phyloP scores from a whole-genome alignment of 2,329 filamentous ascomycete genomes.

The Mycogone perniciosa region DNA sequence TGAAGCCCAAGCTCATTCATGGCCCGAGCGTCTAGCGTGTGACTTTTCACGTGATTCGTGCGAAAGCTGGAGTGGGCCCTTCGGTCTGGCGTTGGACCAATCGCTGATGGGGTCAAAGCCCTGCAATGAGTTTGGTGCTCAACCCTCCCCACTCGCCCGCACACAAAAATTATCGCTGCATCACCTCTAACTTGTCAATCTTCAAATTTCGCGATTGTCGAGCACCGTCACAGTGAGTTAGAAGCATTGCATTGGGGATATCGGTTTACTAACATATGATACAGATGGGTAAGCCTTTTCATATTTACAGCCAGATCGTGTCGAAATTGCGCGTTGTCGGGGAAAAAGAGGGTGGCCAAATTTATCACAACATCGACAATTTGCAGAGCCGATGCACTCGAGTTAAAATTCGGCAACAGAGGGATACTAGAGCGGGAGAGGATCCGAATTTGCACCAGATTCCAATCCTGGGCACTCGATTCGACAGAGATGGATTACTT shows the following conservation, averaged over 20 bases:
- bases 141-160: constrained; percentile 35
- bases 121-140: constrained; percentile 26
- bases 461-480: too few relatives aligned
- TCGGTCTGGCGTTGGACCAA: constrained; percentile 20
- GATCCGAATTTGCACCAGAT: too few relatives aligned
- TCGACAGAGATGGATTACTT: too few relatives aligned
- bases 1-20: neutral
- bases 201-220: constrained; percentile 35
- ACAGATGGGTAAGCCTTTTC: constrained; percentile 55
- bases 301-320: constrained; percentile 4
- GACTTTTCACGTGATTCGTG: constrained; percentile 19
- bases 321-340: constrained; percentile 12
- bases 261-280: constrained; percentile 32
- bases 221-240: constrained; percentile 46
- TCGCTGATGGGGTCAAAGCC: constrained; percentile 32
- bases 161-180: constrained; percentile 37
- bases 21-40: neutral
- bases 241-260: constrained; percentile 31
- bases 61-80: constrained; percentile 12
- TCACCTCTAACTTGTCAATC: constrained; percentile 34
- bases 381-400: neutral
- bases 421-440: too few relatives aligned
- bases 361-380: neutral
- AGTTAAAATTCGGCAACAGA: neutral
- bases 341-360: neutral